Conservation (phyloP, 164 flowering plant species). For the Magnolia officinalis region DNA sequence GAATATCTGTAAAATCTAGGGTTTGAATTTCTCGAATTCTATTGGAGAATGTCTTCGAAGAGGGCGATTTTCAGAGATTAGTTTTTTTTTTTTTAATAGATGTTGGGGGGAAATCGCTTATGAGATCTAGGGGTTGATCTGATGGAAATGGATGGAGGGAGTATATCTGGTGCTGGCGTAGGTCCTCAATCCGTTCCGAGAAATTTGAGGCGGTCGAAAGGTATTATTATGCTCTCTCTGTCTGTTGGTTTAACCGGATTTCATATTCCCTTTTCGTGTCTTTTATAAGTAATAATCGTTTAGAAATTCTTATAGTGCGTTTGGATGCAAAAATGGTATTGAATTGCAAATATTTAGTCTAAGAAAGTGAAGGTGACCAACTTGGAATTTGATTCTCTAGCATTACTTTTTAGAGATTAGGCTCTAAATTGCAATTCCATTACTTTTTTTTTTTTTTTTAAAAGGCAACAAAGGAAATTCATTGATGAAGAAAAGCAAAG, state of each 20-base stretch:
- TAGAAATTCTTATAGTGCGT: background rate
- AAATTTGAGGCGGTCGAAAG: slow-evolving; percentile 18
- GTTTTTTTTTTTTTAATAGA: background rate
- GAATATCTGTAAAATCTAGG: background rate
- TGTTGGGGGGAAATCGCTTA: background rate
- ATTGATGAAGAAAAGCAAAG: too few species aligned
- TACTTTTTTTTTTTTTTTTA: too few species aligned
- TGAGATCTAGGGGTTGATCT: background rate
- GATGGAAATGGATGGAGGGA: slow-evolving; percentile 29
- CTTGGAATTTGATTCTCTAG: background rate
- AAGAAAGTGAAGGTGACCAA: too few species aligned
- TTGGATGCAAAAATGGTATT: background rate
- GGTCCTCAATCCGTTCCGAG: slow-evolving; percentile 13
- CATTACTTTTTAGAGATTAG: background rate
- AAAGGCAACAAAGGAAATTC: too few species aligned
- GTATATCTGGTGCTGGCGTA: slow-evolving; percentile 7
- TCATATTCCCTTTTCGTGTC: background rate
- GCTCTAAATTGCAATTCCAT: background rate
- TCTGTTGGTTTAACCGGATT: background rate
- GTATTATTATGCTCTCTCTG: slow-evolving; percentile 3
- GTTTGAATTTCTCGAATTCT: background rate
- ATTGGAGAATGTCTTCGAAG: background rate
- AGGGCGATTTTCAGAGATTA: background rate
- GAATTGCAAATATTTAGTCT: too few species aligned
- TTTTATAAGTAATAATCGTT: background rate